Percentiles rank a stretch among this genome's conserved stretches.
These are phyloP conservation scores for Allodekkera sacchari DNA, from an alignment of 805 yeast genomes.

Conservation along the genomic window DNA sequence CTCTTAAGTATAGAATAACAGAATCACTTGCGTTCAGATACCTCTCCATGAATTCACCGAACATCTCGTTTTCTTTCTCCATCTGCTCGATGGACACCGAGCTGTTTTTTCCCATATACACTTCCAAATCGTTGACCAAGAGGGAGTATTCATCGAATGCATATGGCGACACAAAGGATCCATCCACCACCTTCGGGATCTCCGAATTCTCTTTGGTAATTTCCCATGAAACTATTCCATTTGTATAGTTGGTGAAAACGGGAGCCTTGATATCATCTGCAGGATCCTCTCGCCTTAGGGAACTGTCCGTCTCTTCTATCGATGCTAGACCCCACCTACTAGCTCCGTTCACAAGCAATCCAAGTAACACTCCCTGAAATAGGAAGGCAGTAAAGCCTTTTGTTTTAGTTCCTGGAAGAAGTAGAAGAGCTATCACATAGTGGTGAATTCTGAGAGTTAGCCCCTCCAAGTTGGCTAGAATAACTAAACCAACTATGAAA, in stretches of 20 bases:
- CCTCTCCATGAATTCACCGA: slow-evolving; percentile 23
- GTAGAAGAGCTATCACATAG: slow-evolving; percentile 63
- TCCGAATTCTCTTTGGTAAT: neutral
- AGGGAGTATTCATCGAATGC: slow-evolving; percentile 45
- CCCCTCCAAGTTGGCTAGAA: slow-evolving; percentile 40
- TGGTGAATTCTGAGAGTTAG: slow-evolving; percentile 74
- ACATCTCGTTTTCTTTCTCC: slow-evolving; percentile 21
- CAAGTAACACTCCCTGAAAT: slow-evolving; percentile 80
- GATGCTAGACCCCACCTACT: slow-evolving; percentile 93
- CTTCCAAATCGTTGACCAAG: slow-evolving; percentile 71
- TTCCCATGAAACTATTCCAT: slow-evolving; percentile 32
- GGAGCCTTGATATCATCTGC: slow-evolving; percentile 50
- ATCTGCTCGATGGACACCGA: slow-evolving; percentile 35
- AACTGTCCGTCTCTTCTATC: slow-evolving; percentile 65
- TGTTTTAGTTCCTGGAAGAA: slow-evolving; percentile 80
- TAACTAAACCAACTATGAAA: slow-evolving; percentile 34
- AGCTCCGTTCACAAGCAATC: slow-evolving; percentile 75
- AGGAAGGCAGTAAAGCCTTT: slow-evolving; percentile 60
- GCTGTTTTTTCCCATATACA: slow-evolving; percentile 48
- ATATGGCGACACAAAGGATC: neutral
- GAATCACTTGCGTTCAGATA: slow-evolving; percentile 25
- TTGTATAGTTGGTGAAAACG: slow-evolving; percentile 19
- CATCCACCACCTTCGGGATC: neutral
- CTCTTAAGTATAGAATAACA: slow-evolving; percentile 41
- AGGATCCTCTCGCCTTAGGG: slow-evolving; percentile 69